phyloP scores from a whole-genome alignment of 225 moss, liverwort and hornwort genomes.

The Takakia lepidozioides region DNA sequence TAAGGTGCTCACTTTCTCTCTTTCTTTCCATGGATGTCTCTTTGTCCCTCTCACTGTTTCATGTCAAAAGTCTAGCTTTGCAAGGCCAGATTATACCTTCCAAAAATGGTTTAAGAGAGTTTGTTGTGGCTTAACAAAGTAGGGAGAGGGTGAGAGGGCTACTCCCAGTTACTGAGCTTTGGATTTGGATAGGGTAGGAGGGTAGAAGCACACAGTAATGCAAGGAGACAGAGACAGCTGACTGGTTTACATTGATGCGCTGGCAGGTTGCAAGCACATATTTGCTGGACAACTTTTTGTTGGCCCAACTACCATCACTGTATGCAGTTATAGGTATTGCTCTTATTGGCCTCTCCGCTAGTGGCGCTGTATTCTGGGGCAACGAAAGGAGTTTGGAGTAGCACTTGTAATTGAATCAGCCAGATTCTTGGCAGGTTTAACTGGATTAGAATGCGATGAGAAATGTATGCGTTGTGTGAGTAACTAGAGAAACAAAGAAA shows the following conservation, averaged over 20 bases:
- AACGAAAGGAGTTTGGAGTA: too few species aligned
- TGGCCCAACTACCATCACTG: neutral
- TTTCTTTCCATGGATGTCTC: neutral
- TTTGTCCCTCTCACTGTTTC: neutral
- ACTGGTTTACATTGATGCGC: neutral
- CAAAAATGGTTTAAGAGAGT: neutral
- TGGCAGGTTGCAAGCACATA: conserved; percentile 1
- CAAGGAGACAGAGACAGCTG: neutral
- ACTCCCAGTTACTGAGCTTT: neutral
- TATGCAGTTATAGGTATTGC: neutral
- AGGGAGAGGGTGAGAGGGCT: neutral
- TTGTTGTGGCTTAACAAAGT: neutral
- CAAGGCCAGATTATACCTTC: neutral
- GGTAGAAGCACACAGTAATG: neutral
- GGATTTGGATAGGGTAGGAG: too few species aligned
- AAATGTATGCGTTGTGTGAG: too few species aligned
- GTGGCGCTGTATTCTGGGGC: neutral
- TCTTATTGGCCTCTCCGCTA: neutral
- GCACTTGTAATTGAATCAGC: too few species aligned
- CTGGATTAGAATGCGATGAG: too few species aligned
- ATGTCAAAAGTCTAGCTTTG: too few species aligned
- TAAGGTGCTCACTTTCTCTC: neutral
- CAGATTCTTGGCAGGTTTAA: too few species aligned
- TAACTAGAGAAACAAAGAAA: too few species aligned
- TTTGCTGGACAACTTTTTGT: conserved; percentile 1